Percentiles rank a stretch among this genome's conserved stretches.
Conservation (phyloP, 2,329 filamentous ascomycete species). For the Endocalyx cinctus region DNA sequence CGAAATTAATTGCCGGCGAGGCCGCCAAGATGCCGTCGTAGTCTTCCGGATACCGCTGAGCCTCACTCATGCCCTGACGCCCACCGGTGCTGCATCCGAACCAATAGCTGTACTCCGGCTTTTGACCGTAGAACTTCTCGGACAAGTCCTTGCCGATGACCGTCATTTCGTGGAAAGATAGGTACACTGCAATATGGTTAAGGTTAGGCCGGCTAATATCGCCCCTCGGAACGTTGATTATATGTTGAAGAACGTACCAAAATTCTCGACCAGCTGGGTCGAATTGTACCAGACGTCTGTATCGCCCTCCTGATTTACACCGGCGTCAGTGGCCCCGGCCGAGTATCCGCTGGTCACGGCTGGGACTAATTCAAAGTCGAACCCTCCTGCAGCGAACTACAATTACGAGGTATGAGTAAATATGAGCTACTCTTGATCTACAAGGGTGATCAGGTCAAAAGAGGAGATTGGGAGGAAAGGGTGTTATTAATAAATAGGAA, state of each 20-base stretch:
- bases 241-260: slow-evolving; percentile 12
- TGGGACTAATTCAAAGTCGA: slow-evolving; percentile 13
- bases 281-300: slow-evolving; percentile 13
- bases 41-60: slow-evolving; percentile 47
- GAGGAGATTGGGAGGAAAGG: too few species aligned
- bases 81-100: slow-evolving; percentile 52
- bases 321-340: slow-evolving; percentile 17
- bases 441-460: too few species aligned
- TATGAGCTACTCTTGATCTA: too few species aligned
- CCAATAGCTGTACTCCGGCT: slow-evolving; percentile 45
- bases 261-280: slow-evolving; percentile 25
- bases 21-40: slow-evolving; percentile 49
- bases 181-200: too few species aligned
- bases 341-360: slow-evolving; percentile 14
- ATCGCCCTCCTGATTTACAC: slow-evolving; percentile 10
- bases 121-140: slow-evolving; percentile 41
- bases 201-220: too few species aligned
- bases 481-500: too few species aligned
- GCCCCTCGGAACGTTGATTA: too few species aligned
- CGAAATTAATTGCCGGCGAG: slow-evolving; percentile 27
- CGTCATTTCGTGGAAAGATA: slow-evolving; percentile 41
- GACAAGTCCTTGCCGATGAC: slow-evolving; percentile 44
- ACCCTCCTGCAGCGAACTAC: slow-evolving; percentile 13
- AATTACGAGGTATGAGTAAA: not conserved
- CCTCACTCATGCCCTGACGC: slow-evolving; percentile 47